Percentiles rank a stretch among this genome's conserved stretches.
Conservation (phyloP, 75 land plant species). For the Picea sitchensis region DNA sequence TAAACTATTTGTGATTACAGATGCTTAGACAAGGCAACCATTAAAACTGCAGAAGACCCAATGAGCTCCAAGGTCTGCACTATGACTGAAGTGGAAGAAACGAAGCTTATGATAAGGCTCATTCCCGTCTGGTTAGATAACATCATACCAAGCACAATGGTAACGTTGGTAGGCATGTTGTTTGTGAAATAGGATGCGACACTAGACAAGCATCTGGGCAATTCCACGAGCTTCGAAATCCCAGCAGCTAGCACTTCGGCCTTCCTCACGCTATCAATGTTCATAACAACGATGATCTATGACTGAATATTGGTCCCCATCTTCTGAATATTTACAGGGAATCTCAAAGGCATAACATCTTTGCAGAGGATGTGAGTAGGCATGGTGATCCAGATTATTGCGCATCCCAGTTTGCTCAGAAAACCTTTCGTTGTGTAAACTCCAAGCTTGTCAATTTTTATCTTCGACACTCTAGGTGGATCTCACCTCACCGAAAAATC, state of each 20-base stretch:
- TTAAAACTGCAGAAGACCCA: slow-evolving; percentile 10
- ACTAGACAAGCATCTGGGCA: slow-evolving; percentile 53
- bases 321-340: slow-evolving; percentile 28
- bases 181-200: slow-evolving; percentile 64
- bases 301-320: slow-evolving; percentile 60
- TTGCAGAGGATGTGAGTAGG: slow-evolving; percentile 61
- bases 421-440: too few relatives aligned
- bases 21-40: slow-evolving; percentile 43
- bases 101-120: slow-evolving; percentile 53
- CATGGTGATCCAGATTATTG: slow-evolving; percentile 26
- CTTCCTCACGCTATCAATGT: slow-evolving; percentile 56
- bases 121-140: slow-evolving; percentile 47
- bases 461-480: too few relatives aligned
- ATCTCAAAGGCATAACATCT: slow-evolving; percentile 46
- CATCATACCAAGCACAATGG: slow-evolving; percentile 39
- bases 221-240: slow-evolving; percentile 36
- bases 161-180: slow-evolving; percentile 38
- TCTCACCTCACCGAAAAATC: too few relatives aligned
- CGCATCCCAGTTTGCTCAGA: not conserved
- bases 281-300: slow-evolving; percentile 47
- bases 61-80: slow-evolving; percentile 44
- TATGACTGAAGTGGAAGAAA: slow-evolving; percentile 63
- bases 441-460: too few relatives aligned
- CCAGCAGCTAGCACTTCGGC: slow-evolving; percentile 64
- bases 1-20: slow-evolving; percentile 10